Conservation (phyloP, 2,329 filamentous ascomycete species). For the Cryoendolithus antarcticus region DNA sequence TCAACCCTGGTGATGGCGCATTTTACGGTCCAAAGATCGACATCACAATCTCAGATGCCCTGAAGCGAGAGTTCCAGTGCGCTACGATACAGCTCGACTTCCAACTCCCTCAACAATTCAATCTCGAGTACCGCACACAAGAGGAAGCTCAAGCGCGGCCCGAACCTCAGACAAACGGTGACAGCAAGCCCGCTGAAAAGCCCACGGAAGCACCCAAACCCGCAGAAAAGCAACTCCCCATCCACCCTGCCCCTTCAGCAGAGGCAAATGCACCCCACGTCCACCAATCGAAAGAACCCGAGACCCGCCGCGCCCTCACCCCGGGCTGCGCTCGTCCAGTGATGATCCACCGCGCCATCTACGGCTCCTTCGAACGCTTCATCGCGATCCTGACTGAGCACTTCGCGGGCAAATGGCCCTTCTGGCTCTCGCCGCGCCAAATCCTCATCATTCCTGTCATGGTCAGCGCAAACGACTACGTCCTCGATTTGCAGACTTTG, state of each 20-base stretch:
- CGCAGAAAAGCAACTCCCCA: slow-evolving; percentile 18
- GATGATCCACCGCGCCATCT: slow-evolving; percentile 76
- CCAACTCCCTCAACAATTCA: slow-evolving; percentile 74
- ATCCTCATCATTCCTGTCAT: slow-evolving; percentile 69
- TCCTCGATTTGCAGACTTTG: slow-evolving; percentile 56
- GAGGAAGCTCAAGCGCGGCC: slow-evolving; percentile 32
- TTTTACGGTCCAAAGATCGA: slow-evolving; percentile 99
- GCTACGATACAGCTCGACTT: slow-evolving; percentile 93
- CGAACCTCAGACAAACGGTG: neutral
- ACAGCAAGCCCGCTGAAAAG: slow-evolving; percentile 11
- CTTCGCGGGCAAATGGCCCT: slow-evolving; percentile 78
- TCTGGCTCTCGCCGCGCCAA: slow-evolving; percentile 78
- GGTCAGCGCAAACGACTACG: slow-evolving; percentile 59
- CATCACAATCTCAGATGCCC: slow-evolving; percentile 80
- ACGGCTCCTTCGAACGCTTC: slow-evolving; percentile 56
- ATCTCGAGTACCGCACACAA: slow-evolving; percentile 71
- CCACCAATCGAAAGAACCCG: slow-evolving; percentile 17
- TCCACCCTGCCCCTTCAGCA: slow-evolving; percentile 20
- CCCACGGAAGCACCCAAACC: slow-evolving; percentile 25
- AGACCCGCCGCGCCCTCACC: slow-evolving; percentile 40
- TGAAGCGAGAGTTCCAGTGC: slow-evolving; percentile 75
- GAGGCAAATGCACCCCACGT: slow-evolving; percentile 18
- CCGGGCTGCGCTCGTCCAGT: slow-evolving; percentile 67
- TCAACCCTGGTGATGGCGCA: slow-evolving; percentile 89
- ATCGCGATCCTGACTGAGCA: slow-evolving; percentile 72